These are phyloP conservation scores for Lactarius indigo DNA, from an alignment of 768 basidiomycete species.

Conservation along the genomic window DNA sequence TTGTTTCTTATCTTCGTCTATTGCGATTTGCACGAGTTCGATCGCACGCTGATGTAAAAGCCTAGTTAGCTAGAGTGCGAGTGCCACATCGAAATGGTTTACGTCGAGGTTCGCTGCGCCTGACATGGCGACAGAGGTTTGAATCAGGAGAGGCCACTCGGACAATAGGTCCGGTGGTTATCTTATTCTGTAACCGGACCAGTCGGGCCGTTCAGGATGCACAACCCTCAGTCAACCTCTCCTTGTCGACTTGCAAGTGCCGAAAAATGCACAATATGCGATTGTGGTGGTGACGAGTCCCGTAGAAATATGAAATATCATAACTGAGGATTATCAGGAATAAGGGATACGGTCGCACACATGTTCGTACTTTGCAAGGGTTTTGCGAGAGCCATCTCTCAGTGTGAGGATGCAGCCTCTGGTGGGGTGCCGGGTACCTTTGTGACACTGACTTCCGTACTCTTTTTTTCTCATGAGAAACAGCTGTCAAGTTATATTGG, in stretches of 20 bases:
- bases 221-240: too few relatives aligned
- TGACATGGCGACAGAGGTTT: conserved; percentile 12
- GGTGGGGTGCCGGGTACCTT: background rate
- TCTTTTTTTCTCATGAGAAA: background rate
- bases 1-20: conserved; percentile 88
- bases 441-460: background rate
- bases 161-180: too few relatives aligned
- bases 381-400: background rate
- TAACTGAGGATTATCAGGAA: background rate
- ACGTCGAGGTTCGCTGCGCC: conserved; percentile 21
- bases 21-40: conserved; percentile 88
- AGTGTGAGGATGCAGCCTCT: background rate
- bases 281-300: background rate
- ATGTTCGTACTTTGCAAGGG: background rate
- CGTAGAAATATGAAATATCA: background rate
- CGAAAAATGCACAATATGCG: too few relatives aligned
- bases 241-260: too few relatives aligned
- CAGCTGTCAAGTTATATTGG: too few relatives aligned
- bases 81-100: background rate
- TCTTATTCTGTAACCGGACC: too few relatives aligned
- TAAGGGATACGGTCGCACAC: background rate
- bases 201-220: too few relatives aligned
- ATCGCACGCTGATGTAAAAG: conserved; percentile 59
- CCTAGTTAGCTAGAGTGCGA: background rate
- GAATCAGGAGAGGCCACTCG: background rate